These are phyloP conservation scores for Candida taoyuanica DNA, from an alignment of 805 yeast species.

Conservation along the genomic window DNA sequence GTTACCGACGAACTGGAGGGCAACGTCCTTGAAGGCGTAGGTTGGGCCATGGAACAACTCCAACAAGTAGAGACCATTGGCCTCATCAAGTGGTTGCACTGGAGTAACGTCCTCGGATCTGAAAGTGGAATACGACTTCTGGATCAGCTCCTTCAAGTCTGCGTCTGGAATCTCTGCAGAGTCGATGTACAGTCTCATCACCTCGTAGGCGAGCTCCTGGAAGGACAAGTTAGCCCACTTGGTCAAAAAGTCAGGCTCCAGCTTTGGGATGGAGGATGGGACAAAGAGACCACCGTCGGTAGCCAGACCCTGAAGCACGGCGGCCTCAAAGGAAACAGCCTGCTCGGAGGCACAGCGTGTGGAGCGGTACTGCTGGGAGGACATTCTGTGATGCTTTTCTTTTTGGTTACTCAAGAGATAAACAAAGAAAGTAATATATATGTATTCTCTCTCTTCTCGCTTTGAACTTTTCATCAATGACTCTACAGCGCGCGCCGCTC, in stretches of 20 bases:
- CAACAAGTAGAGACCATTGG: constrained; percentile 62
- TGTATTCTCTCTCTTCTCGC: too few species aligned
- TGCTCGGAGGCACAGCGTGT: constrained; percentile 59
- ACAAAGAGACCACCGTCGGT: constrained; percentile 94
- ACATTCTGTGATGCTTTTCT: constrained; percentile 8
- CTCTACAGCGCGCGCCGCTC: too few species aligned
- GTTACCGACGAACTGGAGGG: constrained; percentile 96
- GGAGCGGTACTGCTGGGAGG: constrained; percentile 67
- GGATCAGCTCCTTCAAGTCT: constrained; percentile 61
- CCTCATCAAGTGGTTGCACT: constrained; percentile 51
- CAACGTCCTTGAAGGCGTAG: constrained; percentile 98
- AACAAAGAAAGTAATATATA: too few species aligned
- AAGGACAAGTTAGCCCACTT: constrained; percentile 75
- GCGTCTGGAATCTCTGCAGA: constrained; percentile 65
- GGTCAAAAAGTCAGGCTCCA: constrained; percentile 47
- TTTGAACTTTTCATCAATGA: too few species aligned
- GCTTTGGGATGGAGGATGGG: constrained; percentile 75
- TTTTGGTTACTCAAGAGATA: too few species aligned
- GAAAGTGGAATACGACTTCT: constrained; percentile 84
- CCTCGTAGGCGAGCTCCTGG: constrained; percentile 81
- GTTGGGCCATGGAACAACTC: constrained; percentile 99
- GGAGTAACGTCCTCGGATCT: constrained; percentile 90
- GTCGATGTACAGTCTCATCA: constrained; percentile 74
- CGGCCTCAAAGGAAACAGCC: constrained; percentile 68
- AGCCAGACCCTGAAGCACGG: constrained; percentile 86